phyloP scores from a whole-genome alignment of 768 basidiomycete species.

The Austroboletus eburneus region DNA sequence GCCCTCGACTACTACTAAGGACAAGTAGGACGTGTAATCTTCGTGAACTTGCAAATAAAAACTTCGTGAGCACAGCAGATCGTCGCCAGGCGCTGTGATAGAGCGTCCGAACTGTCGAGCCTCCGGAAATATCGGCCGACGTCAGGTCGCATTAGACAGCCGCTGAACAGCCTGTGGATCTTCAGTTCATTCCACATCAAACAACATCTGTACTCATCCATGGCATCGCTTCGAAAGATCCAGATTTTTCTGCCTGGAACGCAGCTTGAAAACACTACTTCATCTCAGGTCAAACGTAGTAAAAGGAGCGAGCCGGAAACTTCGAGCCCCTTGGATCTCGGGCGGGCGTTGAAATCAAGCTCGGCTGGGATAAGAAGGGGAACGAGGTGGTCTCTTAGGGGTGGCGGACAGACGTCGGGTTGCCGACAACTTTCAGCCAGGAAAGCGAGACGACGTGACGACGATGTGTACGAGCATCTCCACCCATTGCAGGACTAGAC shows the following conservation, averaged over 20 bases:
- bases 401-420: not conserved
- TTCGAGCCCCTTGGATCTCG: not conserved
- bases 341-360: not conserved
- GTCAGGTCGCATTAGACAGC: too few relatives aligned
- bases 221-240: not conserved
- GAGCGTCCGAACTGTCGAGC: too few relatives aligned
- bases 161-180: too few relatives aligned
- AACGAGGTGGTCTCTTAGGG: not conserved
- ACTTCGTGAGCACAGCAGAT: too few relatives aligned
- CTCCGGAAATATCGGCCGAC: too few relatives aligned
- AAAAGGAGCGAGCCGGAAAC: not conserved
- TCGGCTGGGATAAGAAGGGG: not conserved
- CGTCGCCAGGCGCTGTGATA: too few relatives aligned
- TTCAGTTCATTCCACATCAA: too few relatives aligned
- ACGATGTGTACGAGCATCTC: constrained; percentile 51
- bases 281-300: not conserved
- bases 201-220: too few relatives aligned
- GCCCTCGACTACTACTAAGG: too few relatives aligned
- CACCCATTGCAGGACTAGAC: constrained; percentile 49
- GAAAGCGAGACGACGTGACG: constrained; percentile 41
- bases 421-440: constrained; percentile 8
- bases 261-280: not conserved
- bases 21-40: too few relatives aligned
- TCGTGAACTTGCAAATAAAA: too few relatives aligned
- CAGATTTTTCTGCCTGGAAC: constrained; percentile 10